Evolutionary conservation across 2,329 filamentous ascomycete genomes (phyloP).

Genomic region (Neonectria neomacrospora): DNA sequence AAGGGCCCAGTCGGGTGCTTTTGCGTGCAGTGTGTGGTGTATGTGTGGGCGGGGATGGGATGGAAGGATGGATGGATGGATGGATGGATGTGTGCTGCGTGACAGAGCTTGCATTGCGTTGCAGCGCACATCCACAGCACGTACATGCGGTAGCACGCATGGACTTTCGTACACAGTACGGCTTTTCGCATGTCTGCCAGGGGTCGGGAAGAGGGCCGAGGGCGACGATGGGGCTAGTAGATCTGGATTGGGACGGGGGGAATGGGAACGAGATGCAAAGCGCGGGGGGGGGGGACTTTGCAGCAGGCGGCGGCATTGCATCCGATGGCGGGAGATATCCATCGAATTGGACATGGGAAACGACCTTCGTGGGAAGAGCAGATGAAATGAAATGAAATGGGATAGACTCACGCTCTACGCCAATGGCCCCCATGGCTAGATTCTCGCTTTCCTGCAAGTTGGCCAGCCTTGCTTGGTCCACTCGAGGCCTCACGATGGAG

Average conservation of each 20-base stretch:
- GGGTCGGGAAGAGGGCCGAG: constrained; percentile 8
- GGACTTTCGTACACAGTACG: not conserved
- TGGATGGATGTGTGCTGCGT: not conserved
- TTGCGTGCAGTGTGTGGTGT: too few relatives aligned
- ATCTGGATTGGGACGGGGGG: constrained; percentile 17
- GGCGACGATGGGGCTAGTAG: constrained; percentile 12
- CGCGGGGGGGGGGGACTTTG: constrained; percentile 6
- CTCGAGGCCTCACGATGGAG: not conserved
- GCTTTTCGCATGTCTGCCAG: not conserved
- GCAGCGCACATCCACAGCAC: not conserved
- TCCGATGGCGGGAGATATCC: constrained; percentile 9
- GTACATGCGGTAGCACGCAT: not conserved
- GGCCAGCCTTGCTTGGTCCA: not conserved
- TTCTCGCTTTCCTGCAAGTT: not conserved
- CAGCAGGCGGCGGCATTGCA: constrained; percentile 2
- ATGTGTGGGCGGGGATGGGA: not conserved
- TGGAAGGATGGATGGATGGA: too few relatives aligned
- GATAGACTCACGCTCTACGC: not conserved
- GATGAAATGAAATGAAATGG: not conserved
- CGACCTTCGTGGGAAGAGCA: not conserved
- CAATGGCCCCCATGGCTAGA: not conserved
- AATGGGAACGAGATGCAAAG: constrained; percentile 16
- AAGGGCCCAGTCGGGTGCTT: not conserved
- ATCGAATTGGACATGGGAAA: constrained; percentile 11
- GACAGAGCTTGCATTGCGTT: not conserved